Evolutionary conservation across 805 yeast species (phyloP).

Genomic region (Lachancea thermotolerans): DNA sequence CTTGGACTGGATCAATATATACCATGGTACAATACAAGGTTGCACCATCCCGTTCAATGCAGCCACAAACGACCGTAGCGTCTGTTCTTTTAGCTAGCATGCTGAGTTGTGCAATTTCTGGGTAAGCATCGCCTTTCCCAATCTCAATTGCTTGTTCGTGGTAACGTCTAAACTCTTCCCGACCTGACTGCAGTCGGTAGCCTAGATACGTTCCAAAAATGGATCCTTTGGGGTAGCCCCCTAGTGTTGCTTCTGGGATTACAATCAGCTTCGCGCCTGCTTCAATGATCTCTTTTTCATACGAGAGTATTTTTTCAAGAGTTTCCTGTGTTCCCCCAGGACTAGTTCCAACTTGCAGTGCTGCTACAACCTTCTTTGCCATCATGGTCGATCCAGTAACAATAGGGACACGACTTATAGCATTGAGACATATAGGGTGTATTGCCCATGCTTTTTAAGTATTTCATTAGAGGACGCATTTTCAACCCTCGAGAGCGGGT

Average conservation of each 20-base stretch:
- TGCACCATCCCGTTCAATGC: conserved; percentile 35
- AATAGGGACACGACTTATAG: too few species aligned
- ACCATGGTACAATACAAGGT: conserved; percentile 38
- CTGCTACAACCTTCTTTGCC: conserved; percentile 34
- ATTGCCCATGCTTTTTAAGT: too few species aligned
- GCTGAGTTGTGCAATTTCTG: conserved; percentile 32
- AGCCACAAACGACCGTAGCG: conserved; percentile 36
- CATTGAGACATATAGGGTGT: too few species aligned
- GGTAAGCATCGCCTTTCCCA: conserved; percentile 27
- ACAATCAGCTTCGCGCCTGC: conserved; percentile 35
- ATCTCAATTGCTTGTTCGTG: conserved; percentile 32
- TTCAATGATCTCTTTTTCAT: conserved; percentile 32
- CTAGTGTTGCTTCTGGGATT: conserved; percentile 41
- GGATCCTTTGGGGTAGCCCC: conserved; percentile 42
- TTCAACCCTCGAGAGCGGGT: too few species aligned
- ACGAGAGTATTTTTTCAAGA: conserved; percentile 33
- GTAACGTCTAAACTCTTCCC: conserved; percentile 35
- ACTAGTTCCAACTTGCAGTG: conserved; percentile 38
- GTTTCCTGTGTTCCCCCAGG: conserved; percentile 35
- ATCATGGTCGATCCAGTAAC: conserved; percentile 9
- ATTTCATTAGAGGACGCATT: too few species aligned
- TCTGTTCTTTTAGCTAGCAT: conserved; percentile 31
- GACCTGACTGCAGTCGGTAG: conserved; percentile 36
- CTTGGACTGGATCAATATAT: conserved; percentile 34
- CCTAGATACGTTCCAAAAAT: conserved; percentile 39